phyloP scores from a whole-genome alignment of 805 yeast genomes.

The Myxozyma udenii region DNA sequence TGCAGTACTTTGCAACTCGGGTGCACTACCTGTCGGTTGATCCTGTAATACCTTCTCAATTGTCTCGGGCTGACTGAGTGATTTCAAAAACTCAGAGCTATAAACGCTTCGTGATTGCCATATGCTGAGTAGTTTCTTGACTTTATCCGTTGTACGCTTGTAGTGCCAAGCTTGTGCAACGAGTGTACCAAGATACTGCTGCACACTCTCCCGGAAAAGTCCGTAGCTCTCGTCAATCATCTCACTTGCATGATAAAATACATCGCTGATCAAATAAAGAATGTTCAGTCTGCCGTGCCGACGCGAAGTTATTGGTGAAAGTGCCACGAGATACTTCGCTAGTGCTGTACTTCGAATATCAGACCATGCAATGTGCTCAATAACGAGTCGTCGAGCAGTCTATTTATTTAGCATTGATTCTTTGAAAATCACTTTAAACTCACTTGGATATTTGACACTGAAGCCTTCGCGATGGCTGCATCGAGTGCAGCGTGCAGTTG shows the following conservation, averaged over 20 bases:
- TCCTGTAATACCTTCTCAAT: no score
- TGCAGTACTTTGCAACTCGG: no score
- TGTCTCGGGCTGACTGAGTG: no score
- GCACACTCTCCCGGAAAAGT: neutral
- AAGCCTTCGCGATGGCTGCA: neutral
- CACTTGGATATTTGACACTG: neutral
- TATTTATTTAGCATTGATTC: neutral
- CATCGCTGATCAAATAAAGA: neutral
- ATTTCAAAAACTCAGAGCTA: neutral
- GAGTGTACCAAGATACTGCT: neutral
- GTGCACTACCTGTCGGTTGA: no score
- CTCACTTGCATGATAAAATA: neutral
- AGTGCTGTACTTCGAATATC: neutral
- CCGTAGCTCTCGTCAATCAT: neutral
- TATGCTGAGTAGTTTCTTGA: no score
- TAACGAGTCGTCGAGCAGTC: neutral
- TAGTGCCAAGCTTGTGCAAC: neutral
- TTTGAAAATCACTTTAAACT: neutral
- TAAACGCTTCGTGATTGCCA: neutral
- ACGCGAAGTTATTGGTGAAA: neutral
- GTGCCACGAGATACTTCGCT: neutral
- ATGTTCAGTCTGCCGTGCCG: neutral
- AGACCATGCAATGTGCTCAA: neutral
- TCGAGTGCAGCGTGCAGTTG: neutral
- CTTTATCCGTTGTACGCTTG: neutral